Conservation (phyloP, 208 protist species). For the Trypanosoma platydactyli region DNA sequence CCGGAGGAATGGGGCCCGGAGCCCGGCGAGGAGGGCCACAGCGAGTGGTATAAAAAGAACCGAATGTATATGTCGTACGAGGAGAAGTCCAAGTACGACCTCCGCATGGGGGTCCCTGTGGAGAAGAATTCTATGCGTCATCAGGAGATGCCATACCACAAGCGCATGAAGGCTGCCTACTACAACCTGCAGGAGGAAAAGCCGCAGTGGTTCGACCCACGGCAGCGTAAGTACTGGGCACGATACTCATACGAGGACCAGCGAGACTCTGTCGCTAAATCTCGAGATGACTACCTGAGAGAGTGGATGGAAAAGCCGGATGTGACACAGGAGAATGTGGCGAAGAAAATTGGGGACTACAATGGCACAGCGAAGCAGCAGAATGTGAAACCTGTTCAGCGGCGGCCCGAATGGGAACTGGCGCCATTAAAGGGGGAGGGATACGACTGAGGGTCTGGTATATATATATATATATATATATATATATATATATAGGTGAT, state of each 20-base stretch:
- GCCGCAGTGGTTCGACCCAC: conserved; percentile 73
- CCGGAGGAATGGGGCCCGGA: conserved; percentile 88
- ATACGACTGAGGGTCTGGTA: neutral
- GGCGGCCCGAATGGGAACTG: conserved; percentile 86
- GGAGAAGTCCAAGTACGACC: conserved; percentile 80
- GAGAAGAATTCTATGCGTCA: conserved; percentile 86
- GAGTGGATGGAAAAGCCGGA: conserved; percentile 90
- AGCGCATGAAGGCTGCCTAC: conserved; percentile 83
- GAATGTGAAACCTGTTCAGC: conserved; percentile 70
- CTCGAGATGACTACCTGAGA: conserved; percentile 75
- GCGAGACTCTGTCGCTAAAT: conserved; percentile 80
- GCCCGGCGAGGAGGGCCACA: conserved; percentile 85
- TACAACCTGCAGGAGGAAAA: conserved; percentile 73
- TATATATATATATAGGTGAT: neutral
- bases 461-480: neutral
- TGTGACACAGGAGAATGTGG: conserved; percentile 84
- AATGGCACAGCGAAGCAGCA: conserved; percentile 87
- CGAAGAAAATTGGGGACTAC: conserved; percentile 87
- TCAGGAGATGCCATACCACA: conserved; percentile 87
- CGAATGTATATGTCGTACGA: conserved; percentile 92
- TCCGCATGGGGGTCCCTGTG: conserved; percentile 76
- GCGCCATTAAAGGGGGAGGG: conserved; percentile 50
- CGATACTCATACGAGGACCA: conserved; percentile 87
- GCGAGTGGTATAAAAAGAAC: conserved; percentile 87
- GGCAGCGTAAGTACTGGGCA: conserved; percentile 79